Base-by-base conservation (phyloP, 192 early-diverging fungal genomes). In the Allomyces macrogynus region DNA sequence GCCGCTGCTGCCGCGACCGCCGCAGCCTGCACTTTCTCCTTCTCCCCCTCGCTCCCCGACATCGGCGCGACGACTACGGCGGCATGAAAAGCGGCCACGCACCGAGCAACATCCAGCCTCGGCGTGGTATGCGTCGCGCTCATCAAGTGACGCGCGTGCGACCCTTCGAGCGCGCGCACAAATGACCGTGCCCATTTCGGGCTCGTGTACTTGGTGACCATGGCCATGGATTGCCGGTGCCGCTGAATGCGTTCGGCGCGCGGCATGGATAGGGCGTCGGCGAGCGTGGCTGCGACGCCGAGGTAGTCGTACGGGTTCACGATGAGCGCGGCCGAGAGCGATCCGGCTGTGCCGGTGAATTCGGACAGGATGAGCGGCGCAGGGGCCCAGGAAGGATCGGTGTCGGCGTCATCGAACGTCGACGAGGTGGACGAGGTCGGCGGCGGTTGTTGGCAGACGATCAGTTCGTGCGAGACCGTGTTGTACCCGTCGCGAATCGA, bases 401-500 rank as follows among this genome's bases (percentile, higher is more conserved):
- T 40, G 32, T 40, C 32, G 32, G 32, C 32, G 32, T 40, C 32
- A 7, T 40, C 32, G 32, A 40, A 40, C 32, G 32, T 40, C 5
- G 32, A 40, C 32, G 32, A 40, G 32, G 32, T 40, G 32, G 32
- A 40, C 8, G 32, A 40, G 32, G 32, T 40, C 32, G 32, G 32
- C 32, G 32, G 32, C 65, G 89, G 86, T 23, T 86, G 75, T 74
- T 97, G 93, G 74, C 91, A 93, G 32, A 98, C 87, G 14, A 93
- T 84, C 70, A 86, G 95, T 72, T 96, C 92, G 65, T 94, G 87
- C 61, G 86, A 88, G 16, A 88, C 89, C 0, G 94, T 95, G 71
- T 99, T 99, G 94, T 97, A 96, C 22, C 94, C 96, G 69, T 99
- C 96, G 26, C 92, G 85, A 16, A 95, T 80, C 32, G 84, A 80